phyloP scores from a whole-genome alignment of 345 rosid species.

The Crucihimalaya himalaica region DNA sequence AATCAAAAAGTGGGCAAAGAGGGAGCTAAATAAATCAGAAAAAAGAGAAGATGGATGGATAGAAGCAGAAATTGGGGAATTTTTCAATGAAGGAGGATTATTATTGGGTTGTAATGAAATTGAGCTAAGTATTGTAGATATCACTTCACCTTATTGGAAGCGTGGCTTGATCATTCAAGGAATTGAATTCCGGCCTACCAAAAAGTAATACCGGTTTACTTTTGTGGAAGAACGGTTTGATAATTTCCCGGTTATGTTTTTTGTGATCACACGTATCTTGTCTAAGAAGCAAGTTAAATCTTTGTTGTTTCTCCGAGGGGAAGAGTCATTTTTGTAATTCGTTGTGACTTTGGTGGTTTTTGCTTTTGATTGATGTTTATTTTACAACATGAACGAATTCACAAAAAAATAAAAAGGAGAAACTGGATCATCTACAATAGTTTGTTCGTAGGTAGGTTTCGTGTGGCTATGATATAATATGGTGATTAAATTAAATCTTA shows the following conservation, averaged over 20 bases:
- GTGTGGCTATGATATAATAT: too few relatives aligned
- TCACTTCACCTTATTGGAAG: not conserved
- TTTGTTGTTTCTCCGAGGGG: not conserved
- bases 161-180: not conserved
- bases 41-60: not conserved
- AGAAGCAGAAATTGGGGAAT: not conserved
- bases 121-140: not conserved
- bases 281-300: not conserved
- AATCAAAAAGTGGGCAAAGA: not conserved
- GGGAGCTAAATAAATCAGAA: not conserved
- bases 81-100: not conserved
- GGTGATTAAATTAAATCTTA: too few relatives aligned
- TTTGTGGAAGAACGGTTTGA: not conserved
- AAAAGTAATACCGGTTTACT: not conserved
- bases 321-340: not conserved
- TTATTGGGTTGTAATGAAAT: not conserved
- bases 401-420: too few relatives aligned
- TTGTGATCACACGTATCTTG: not conserved
- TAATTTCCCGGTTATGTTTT: not conserved
- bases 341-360: too few relatives aligned
- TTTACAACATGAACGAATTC: too few relatives aligned
- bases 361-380: too few relatives aligned
- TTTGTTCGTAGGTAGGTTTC: too few relatives aligned
- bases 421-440: too few relatives aligned
- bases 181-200: not conserved